Percentiles rank a stretch among this genome's conserved stretches.
These are phyloP conservation scores for Quercus agrifolia DNA, from an alignment of 306 rosid genomes.

Conservation along the genomic window DNA sequence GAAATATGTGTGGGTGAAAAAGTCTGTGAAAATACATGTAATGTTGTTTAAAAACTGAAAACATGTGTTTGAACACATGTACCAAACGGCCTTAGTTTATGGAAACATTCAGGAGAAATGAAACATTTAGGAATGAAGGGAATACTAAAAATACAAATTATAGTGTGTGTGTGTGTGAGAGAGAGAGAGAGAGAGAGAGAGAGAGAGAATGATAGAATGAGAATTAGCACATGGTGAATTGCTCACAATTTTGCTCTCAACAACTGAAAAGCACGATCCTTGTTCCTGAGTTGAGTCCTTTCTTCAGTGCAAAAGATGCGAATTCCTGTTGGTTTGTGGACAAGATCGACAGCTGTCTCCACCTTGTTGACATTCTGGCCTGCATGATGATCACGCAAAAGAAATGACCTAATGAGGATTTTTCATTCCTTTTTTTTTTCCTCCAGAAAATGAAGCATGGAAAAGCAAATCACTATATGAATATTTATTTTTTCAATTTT, in stretches of 20 bases:
- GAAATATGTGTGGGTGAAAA: no score
- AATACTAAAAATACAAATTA: slow-evolving; percentile 10
- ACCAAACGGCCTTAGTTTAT: neutral
- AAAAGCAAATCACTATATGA: slow-evolving; percentile 17
- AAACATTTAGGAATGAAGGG: slow-evolving; percentile 1
- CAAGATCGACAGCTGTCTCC: slow-evolving; percentile 94
- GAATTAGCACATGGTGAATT: neutral
- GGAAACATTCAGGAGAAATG: slow-evolving; percentile 2
- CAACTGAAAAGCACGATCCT: slow-evolving; percentile 83
- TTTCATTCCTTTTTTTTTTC: neutral
- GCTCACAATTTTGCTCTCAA: slow-evolving; percentile 95
- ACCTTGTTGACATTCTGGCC: slow-evolving; percentile 99
- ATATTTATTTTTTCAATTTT: neutral
- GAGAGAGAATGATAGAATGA: slow-evolving; percentile 4
- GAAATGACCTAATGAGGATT: slow-evolving; percentile 12
- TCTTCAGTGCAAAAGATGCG: slow-evolving; percentile 99
- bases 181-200: no score
- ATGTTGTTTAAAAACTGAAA: no score
- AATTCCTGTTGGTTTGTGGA: slow-evolving; percentile 95
- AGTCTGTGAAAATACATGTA: no score
- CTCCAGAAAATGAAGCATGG: slow-evolving; percentile 6
- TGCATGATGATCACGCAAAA: slow-evolving; percentile 40
- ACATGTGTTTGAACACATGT: no score
- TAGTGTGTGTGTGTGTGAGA: neutral
- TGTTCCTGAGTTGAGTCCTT: slow-evolving; percentile 89